phyloP scores from a whole-genome alignment of 768 basidiomycete genomes.

The Boletus coccyginus region DNA sequence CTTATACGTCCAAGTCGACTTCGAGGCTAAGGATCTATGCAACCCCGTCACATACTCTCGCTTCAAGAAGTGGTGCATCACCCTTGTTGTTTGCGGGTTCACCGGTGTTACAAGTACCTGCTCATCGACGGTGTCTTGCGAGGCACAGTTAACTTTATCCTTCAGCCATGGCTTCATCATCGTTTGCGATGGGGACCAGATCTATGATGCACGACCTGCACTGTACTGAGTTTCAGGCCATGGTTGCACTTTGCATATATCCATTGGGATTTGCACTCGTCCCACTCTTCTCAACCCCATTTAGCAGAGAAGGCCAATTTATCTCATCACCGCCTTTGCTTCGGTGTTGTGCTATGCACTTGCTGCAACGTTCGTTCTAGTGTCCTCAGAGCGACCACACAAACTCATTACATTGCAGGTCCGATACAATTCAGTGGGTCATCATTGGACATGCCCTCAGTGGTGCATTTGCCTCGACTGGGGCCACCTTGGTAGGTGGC shows the following conservation, averaged over 20 bases:
- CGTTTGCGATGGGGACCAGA: conserved; percentile 52
- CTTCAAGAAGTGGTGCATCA: conserved; percentile 41
- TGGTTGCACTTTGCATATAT: conserved; percentile 51
- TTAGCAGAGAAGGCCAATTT: conserved; percentile 65
- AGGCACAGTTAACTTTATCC: background rate
- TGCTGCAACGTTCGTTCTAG: conserved; percentile 22
- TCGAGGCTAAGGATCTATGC: conserved; percentile 33
- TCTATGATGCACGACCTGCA: conserved; percentile 51
- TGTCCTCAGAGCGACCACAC: background rate
- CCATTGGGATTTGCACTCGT: conserved; percentile 60
- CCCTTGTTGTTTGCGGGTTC: conserved; percentile 30
- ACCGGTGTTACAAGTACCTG: conserved; percentile 26
- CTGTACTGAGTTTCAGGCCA: conserved; percentile 44
- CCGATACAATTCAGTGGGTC: conserved; percentile 51
- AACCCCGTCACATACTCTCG: conserved; percentile 38
- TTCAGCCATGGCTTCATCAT: conserved; percentile 50
- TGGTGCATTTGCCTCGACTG: conserved; percentile 64
- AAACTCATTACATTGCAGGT: conserved; percentile 17
- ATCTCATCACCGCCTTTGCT: conserved; percentile 46
- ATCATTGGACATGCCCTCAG: conserved; percentile 59
- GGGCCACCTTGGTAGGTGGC: conserved; percentile 68
- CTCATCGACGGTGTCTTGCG: background rate
- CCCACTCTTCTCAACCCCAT: conserved; percentile 61
- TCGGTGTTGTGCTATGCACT: conserved; percentile 42
- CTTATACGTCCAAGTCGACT: conserved; percentile 32